phyloP scores from a whole-genome alignment of 2,329 filamentous ascomycete genomes.

The Trichocomaceae sp. region DNA sequence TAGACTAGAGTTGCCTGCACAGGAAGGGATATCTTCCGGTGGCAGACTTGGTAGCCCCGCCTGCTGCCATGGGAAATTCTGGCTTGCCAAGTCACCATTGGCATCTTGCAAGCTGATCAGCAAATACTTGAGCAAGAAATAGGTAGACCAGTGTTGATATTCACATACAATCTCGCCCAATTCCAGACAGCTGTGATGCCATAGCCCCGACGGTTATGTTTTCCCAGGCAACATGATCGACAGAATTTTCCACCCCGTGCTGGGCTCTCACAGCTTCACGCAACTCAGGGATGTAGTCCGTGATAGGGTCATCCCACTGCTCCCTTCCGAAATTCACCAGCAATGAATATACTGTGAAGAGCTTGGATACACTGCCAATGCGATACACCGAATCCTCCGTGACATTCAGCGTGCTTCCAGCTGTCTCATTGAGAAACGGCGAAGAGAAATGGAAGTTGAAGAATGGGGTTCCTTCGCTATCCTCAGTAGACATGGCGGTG shows the following conservation, averaged over 20 bases:
- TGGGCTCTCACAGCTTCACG: conserved; percentile 5
- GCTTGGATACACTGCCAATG: conserved; percentile 39
- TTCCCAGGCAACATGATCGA: conserved; percentile 26
- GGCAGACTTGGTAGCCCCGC: background rate
- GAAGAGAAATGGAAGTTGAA: conserved; percentile 6
- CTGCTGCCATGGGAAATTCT: background rate
- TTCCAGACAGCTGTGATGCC: conserved; percentile 33
- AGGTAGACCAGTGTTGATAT: background rate
- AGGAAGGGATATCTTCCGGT: background rate
- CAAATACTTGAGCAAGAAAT: background rate
- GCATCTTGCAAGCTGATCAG: conserved; percentile 1
- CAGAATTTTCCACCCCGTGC: conserved; percentile 2
- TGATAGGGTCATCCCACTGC: conserved; percentile 19
- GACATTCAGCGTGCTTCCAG: background rate
- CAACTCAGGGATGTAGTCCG: conserved; percentile 23
- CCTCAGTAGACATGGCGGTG: background rate
- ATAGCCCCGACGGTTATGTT: conserved; percentile 34
- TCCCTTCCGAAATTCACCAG: conserved; percentile 23
- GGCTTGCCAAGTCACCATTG: conserved; percentile 1
- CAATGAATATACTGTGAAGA: conserved; percentile 35
- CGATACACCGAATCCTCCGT: conserved; percentile 29
- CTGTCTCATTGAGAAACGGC: conserved; percentile 1
- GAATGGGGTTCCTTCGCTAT: background rate
- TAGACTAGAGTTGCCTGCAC: background rate
- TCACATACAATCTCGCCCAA: conserved; percentile 30